Evolutionary conservation across 139 green algal genomes (phyloP), one percentile per base, ranked within the genome.

Genomic region (Coelastrella sp.): DNA sequence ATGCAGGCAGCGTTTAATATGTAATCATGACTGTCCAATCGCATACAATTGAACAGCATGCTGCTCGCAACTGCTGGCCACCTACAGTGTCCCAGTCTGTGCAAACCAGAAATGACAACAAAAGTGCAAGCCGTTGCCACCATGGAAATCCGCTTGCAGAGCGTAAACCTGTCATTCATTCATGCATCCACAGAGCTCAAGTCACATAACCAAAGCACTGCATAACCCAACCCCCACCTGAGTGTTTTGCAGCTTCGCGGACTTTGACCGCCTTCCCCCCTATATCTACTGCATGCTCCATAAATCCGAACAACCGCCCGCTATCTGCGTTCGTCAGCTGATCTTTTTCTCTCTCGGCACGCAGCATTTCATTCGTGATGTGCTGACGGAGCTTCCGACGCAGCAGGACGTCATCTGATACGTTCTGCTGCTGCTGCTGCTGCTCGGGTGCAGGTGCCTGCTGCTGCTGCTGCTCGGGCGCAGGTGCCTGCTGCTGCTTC

Each of bases 341-440:
- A n/a, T 76, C 68, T 17, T 76, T n/a, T 17, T 76, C 16, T 32
- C 17, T 14, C n/a, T 76, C 7, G 16, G 17, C 16, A 1, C 68
- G 68, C 68, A 32, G 14, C n/a, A 76, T 22, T 5, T 76, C 68
- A 7, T 76, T 23, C 14, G n/a, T 22, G 7, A 76, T 23, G 17
- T 73, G 57, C 79, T 56, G 17, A 22, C 61, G 79, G 22, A 57
- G 56, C 78, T 32, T 22, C 16, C 56, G 57, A 47, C 14, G 79
- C 17, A 16, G 56, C 58, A 22, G 57, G 57, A 19, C 54, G 13
- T 68, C 78, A 22, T 68, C 14, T 13, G 4, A 61, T 47, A 3
- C 11, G 32, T 68, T 22, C 77, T 68, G 54, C 77, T 83, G 77
- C 54, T 83, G 77, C 47, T 83, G 77, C 54, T 83, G 54, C 3